Base-by-base conservation (phyloP, 2,329 filamentous ascomycete species). In the Verticillium nonalfalfae region DNA sequence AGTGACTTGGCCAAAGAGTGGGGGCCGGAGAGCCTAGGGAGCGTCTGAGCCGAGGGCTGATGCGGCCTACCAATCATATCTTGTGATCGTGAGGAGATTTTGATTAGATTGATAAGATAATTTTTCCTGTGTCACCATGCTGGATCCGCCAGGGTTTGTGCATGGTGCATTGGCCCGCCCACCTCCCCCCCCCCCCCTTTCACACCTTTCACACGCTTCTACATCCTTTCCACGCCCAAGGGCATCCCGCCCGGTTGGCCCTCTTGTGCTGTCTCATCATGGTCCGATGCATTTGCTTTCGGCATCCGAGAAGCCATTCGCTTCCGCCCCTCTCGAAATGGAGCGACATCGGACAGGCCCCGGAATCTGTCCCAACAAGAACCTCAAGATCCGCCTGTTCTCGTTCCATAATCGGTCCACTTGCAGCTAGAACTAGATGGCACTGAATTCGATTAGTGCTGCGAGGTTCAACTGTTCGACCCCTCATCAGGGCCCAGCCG, bases 31-130 rank as follows among this genome's bases (percentile, higher is more conserved):
- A 60, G 45, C 18, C 45, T 21, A 50, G 40, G 40, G 40, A 50
- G 40, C 4, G 7, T 50, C 61, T 57, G 56, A 63, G 59, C 59
- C 60, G 61, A 59, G 58, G 40, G 33, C 58, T 59, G 58, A 59
- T 59, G 40, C 39, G 36, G 21, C 3, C n/a, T 11, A 14, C 58
- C 58, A 59, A 59, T 59, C 40, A 54, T 14, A 54, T 38, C 11
- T 7, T 18, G 14, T 33, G 26, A 33, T 55, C 26, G 50, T 60
- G 58, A 59, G 64, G 58, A 64, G 59, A 63, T 65, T 61, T 58
- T 72, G 72, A 76, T 78, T 71, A 69, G 77, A 79, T 79, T 79
- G 77, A 79, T 79, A 78, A 79, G 77, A 79, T 79, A 73, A 65
- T 62, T 58, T 56, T 56, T 56, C 54, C 33, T 35, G 54, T 52